Evolutionary conservation across 495 filamentous ascomycete species (phyloP), one percentile per base, ranked within the genome.

Genomic region (Penicillium fimorum): DNA sequence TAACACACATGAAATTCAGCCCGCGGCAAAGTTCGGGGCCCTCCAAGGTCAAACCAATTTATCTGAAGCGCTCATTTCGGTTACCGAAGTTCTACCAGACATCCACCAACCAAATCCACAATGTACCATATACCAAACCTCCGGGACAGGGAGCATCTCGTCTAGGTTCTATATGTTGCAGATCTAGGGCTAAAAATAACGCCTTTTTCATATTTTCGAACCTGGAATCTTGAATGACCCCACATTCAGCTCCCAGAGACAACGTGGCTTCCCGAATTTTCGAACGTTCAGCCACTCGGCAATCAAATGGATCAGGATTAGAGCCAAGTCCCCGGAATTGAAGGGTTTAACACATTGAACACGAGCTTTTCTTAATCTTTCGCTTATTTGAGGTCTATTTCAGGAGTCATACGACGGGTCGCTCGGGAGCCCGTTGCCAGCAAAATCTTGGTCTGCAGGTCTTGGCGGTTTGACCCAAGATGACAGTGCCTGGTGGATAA

Each of bases 191-290:
- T 63, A 58, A 63, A 59, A 57, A 47, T 53, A 55, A 24, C 38
- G 30, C 13, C 17, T 47, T 37, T 15, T 15, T 1, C 33, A 48
- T 24, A 12, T 29, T 17, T 43, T 13, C 3, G 25, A 52, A 32
- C 7, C 37, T 43, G 37, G 13, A 41, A 42, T 42, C 50, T 20
- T 10, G 44, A 33, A 41, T 25, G 53, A 59, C 51, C 53, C 45
- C 44, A 22, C 53, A 51, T 30, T 22, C 35, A 24, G 46, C 40
- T 24, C 43, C 25, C 9, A 48, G 55, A 43, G 51, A 47, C 57
- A 63, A 65, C 62, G 62, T 65, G 62, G 62, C 62, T 68, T 68
- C 62, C 53, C 65, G 62, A 67, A 60, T 49, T 32, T 50, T 45
- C 32, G 49, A 22, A 9, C 12, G 15, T 38, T 13, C 30, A 27